Evolutionary conservation across 257 asterid species (phyloP), one percentile per base, ranked within the genome.

Genomic region (Solanum neorickii): DNA sequence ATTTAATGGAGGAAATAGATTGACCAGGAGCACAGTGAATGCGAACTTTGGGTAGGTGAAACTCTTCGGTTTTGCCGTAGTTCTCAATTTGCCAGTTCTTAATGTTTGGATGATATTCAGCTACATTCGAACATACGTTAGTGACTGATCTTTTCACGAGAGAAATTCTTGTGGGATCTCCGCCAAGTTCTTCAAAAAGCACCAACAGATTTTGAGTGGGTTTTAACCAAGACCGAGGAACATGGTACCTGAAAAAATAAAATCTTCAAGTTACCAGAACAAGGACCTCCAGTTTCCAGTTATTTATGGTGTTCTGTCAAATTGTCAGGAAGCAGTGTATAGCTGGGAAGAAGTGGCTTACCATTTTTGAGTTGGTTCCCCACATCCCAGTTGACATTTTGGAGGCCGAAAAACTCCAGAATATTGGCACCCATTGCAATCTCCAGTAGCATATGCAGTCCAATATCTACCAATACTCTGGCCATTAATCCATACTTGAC

Each of bases 291-390:
- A 29, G 44, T 29, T 29, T 49, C 69, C 18, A 80, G 85, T 18
- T 29, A 6, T 18, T 18, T 29, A 18, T 49, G 42, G 69, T 82
- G 62, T 33, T 18, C 12, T 15, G 42, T 46, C 27, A 46, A 49
- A 12, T 33, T 77, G 29, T 78, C 39, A 78, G 46, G 59, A 29
- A 25, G 62, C 42, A 41, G 31, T 25, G 27, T 41, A 65, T 39
- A 84, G 42, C 65, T n/a, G 80, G 42, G 87, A 66, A 25, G 56
- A 39, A 73, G 65, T 56, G 73, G 86, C 87, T 66, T 93, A 95
- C 98, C 97, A 95, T 93, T 91, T 90, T 90, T 96, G 99, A 86
- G 98, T 93, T 86, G 99, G 98, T 88, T 95, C 93, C 5, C 98
- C 98, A 68, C 99, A 96, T 83, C 98, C 98, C 16, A 87, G 78